Evolutionary conservation across 345 rosid species (phyloP).

Genomic region (Hevea brasiliensis): DNA sequence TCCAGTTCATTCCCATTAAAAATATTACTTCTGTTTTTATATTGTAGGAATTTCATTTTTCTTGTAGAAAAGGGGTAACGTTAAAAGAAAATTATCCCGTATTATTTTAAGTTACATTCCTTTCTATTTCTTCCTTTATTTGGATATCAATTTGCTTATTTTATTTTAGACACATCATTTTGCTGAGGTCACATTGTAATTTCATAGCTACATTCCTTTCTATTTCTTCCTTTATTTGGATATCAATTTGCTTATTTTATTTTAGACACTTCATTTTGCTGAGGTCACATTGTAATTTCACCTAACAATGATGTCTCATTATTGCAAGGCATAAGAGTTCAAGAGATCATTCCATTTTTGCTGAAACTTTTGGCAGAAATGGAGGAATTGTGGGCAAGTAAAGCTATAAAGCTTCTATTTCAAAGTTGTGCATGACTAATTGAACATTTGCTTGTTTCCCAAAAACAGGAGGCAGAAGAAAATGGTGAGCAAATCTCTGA

Average conservation of each 20-base stretch:
- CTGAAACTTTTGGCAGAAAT: not conserved
- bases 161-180: too few species aligned
- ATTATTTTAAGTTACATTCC: not conserved
- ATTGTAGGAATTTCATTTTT: not conserved
- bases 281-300: not conserved
- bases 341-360: not conserved
- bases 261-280: not conserved
- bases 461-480: constrained; percentile 54
- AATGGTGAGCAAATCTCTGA: constrained; percentile 26
- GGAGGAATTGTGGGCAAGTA: not conserved
- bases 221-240: not conserved
- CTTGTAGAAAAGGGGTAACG: not conserved
- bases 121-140: not conserved
- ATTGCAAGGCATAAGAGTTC: not conserved
- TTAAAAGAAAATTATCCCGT: not conserved
- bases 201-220: not conserved
- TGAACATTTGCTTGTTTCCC: constrained; percentile 11
- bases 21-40: not conserved
- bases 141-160: too few species aligned
- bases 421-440: not conserved
- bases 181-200: not conserved
- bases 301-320: not conserved
- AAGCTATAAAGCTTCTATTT: not conserved
- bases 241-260: too few species aligned
- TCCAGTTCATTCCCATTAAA: not conserved